Evolutionary conservation across 2,329 filamentous ascomycete species (phyloP), one percentile per base, ranked within the genome.

Genomic region (Aspergillus thermomutatus): DNA sequence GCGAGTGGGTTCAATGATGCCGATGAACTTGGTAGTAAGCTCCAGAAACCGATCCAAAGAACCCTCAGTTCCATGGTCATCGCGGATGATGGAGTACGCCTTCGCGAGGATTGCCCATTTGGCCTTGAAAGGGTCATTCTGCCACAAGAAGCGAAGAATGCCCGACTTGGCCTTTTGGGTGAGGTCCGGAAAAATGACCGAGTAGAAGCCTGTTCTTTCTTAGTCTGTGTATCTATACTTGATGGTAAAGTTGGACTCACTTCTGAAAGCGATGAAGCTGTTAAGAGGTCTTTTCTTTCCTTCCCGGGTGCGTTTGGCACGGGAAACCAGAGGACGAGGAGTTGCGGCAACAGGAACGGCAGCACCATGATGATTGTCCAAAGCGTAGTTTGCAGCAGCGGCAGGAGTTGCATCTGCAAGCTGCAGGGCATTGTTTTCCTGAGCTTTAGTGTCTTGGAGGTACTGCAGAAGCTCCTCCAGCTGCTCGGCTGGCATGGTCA

Each of bases 91-190:
- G 31, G 82, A 84, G 74, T 82, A 85, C 19, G 81, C 79, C 64
- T 82, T 82, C 49, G 81, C 79, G 56, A 84, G 68, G 57, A 84
- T 70, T 49, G 74, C 74, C 81, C 81, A 84, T 61, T 81, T 77
- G 57, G 76, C 73, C 63, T 81, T 77, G 71, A 78, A 79, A 49
- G 72, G 74, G 60, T 84, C 82, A 37, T 72, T 69, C 50, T 75
- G 68, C 82, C 82, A 85, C 58, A 83, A 72, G 28, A 69, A 66
- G 23, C 74, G 78, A 57, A 85, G 68, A 59, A 79, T 73, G 14
- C 75, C 77, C 43, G 82, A 85, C 53, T 81, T 79, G 43, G 74
- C 72, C 71, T 83, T 83, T 71, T 84, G 83, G 40, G 77, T 77
- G 50, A 75, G 67, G 28, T 72, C 70, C 7, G 75, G 74, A 62